phyloP scores from a whole-genome alignment of 2,329 filamentous ascomycete genomes.

The Sporothrix phasma region DNA sequence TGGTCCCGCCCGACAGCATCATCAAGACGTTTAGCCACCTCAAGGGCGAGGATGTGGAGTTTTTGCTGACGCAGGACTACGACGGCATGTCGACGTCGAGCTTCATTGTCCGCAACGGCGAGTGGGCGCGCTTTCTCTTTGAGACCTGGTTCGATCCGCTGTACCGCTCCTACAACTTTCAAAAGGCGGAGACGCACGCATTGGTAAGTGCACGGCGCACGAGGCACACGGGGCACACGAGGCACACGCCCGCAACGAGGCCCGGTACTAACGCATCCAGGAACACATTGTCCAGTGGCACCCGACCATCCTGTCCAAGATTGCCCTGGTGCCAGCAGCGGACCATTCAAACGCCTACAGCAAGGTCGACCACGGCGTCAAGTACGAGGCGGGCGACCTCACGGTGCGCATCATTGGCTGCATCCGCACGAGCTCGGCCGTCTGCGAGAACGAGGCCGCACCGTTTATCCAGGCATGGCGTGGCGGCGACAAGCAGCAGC shows the following conservation, averaged over 20 bases:
- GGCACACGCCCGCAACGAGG: background rate
- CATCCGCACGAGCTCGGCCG: slow-evolving; percentile 42
- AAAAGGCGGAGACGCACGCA: slow-evolving; percentile 86
- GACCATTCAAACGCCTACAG: slow-evolving; percentile 72
- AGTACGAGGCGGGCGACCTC: slow-evolving; percentile 77
- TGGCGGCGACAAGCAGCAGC: slow-evolving; percentile 21
- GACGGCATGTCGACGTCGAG: slow-evolving; percentile 68
- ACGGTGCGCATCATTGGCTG: slow-evolving; percentile 72
- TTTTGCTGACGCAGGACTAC: slow-evolving; percentile 76
- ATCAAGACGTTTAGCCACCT: slow-evolving; percentile 87
- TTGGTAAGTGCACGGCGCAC: slow-evolving; percentile 47
- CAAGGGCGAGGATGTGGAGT: slow-evolving; percentile 65
- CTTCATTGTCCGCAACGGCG: slow-evolving; percentile 70
- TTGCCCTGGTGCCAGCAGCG: slow-evolving; percentile 85
- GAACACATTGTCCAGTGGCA: slow-evolving; percentile 94
- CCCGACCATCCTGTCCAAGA: slow-evolving; percentile 81
- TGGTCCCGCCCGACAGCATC: slow-evolving; percentile 92
- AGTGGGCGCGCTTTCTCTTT: slow-evolving; percentile 86
- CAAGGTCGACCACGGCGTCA: slow-evolving; percentile 42
- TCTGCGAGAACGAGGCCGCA: slow-evolving; percentile 63
- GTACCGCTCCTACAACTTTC: slow-evolving; percentile 90
- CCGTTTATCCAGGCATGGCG: slow-evolving; percentile 40
- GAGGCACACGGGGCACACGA: background rate
- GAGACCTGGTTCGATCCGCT: slow-evolving; percentile 95
- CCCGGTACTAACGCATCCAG: slow-evolving; percentile 31